Conservation (phyloP, 441 rosid species). For the Adansonia gregorii region DNA sequence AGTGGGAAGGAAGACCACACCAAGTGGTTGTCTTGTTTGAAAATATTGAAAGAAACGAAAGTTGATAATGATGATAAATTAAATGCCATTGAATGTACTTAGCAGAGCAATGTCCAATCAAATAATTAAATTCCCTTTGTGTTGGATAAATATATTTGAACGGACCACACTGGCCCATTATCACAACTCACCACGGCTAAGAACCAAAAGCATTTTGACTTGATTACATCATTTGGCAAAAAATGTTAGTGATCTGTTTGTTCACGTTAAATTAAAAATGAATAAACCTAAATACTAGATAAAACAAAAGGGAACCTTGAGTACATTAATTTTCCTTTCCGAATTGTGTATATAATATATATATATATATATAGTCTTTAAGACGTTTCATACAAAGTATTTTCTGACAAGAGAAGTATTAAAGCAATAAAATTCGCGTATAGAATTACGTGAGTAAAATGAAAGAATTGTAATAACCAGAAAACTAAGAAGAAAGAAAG, state of each 20-base stretch:
- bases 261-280: background rate
- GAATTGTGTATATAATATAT: too few relatives aligned
- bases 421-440: background rate
- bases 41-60: constrained; percentile 3
- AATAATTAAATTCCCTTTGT: constrained; percentile 17
- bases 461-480: background rate
- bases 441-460: background rate
- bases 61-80: background rate
- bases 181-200: background rate
- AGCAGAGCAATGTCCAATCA: constrained; percentile 24
- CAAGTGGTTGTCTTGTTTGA: constrained; percentile 21
- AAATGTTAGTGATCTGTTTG: background rate
- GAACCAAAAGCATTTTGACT: background rate
- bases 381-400: background rate
- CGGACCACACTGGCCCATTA: constrained; percentile 17
- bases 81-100: background rate
- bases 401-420: constrained; percentile 1
- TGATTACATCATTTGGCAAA: background rate
- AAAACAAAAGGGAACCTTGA: background rate
- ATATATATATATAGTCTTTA: background rate
- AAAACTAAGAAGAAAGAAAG: background rate
- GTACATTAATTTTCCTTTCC: background rate
- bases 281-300: background rate
- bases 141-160: constrained; percentile 17
- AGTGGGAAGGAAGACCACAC: background rate